Conservation (phyloP, 2,329 filamentous ascomycete genomes). For the Incumbomyces delicatus region DNA sequence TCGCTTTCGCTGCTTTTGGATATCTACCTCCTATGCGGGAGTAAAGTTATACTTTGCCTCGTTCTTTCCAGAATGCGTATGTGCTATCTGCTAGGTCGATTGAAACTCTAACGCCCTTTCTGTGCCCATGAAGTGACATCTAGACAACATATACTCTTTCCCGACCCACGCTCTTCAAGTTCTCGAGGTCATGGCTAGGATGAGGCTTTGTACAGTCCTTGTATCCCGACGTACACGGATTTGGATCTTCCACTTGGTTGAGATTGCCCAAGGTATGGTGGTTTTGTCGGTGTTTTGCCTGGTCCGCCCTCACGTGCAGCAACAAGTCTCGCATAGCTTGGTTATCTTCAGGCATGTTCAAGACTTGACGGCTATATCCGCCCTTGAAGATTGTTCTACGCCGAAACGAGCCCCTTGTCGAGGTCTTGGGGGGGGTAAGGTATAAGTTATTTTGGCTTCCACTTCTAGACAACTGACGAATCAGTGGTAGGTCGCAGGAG, state of each 20-base stretch:
- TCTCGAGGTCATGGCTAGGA: constrained; percentile 57
- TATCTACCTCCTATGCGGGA: too few species aligned
- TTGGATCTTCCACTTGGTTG: constrained; percentile 75
- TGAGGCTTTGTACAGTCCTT: constrained; percentile 58
- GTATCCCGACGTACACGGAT: constrained; percentile 80
- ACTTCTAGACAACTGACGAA: constrained; percentile 97
- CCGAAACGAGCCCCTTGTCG: constrained; percentile 70
- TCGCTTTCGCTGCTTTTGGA: too few species aligned
- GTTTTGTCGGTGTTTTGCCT: constrained; percentile 83
- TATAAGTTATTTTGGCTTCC: constrained; percentile 93
- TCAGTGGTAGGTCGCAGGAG: constrained; percentile 78
- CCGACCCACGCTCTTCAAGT: constrained; percentile 63
- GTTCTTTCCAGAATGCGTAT: too few species aligned
- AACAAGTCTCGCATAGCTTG: constrained; percentile 78
- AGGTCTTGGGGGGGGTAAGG: constrained; percentile 78
- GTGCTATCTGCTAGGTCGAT: too few species aligned
- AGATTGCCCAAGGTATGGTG: constrained; percentile 92
- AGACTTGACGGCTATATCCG: constrained; percentile 82
- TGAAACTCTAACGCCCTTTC: too few species aligned
- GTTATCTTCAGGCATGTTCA: constrained; percentile 80
- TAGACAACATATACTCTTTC: constrained; percentile 69
- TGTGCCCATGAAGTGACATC: too few species aligned
- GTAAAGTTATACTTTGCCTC: too few species aligned
- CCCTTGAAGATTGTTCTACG: constrained; percentile 67
- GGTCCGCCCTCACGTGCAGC: constrained; percentile 80